Conservation (phyloP, 371 early-diverging fungal species). For the Apophysomyces elegans region DNA sequence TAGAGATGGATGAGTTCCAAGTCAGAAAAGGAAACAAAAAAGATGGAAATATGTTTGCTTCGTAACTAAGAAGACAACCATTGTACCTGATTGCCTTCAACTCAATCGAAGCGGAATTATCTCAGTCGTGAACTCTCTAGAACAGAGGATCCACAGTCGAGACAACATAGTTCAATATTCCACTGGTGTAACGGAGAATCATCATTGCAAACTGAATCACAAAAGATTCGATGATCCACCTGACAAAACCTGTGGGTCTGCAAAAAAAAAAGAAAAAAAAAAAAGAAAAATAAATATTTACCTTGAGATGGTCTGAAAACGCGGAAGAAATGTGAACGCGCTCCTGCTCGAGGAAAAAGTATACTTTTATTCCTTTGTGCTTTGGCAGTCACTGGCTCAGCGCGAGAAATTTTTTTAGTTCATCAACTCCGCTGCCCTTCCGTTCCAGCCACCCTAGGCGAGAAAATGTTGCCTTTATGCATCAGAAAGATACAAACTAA, state of each 20-base stretch:
- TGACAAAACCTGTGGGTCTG: constrained; percentile 42
- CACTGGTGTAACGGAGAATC: constrained; percentile 43
- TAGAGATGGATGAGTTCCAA: background rate
- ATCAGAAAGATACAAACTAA: too few species aligned
- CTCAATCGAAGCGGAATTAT: constrained; percentile 36
- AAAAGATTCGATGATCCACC: constrained; percentile 27
- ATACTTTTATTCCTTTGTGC: background rate
- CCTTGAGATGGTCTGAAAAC: background rate
- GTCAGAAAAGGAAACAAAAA: background rate
- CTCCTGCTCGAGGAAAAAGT: background rate
- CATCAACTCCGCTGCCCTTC: background rate
- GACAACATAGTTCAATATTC: constrained; percentile 29
- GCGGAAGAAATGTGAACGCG: background rate
- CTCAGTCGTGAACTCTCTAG: constrained; percentile 30
- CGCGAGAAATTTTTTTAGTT: background rate
- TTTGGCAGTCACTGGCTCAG: background rate
- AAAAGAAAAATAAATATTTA: constrained; percentile 13
- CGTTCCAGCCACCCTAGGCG: background rate
- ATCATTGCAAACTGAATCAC: constrained; percentile 26
- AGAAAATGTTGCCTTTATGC: too few species aligned
- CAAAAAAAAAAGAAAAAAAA: background rate
- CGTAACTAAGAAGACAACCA: constrained; percentile 26
- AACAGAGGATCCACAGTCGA: constrained; percentile 37
- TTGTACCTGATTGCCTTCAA: constrained; percentile 27
- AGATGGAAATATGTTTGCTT: constrained; percentile 18